Evolutionary conservation across 345 rosid species (phyloP).

Genomic region (Salix suchowensis): DNA sequence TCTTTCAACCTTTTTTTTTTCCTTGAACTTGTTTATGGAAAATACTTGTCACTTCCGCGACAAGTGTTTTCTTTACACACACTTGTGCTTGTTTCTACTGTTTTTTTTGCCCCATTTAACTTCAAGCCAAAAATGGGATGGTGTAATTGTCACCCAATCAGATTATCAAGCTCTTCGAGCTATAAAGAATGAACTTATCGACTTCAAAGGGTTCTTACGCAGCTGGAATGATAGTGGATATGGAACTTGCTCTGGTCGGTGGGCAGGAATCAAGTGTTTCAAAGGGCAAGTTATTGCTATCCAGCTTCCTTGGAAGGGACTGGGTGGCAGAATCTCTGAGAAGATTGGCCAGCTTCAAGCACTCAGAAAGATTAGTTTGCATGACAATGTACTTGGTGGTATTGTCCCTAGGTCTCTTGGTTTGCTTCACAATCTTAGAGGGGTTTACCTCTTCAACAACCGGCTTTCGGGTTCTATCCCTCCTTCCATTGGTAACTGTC

Average conservation of each 20-base stretch:
- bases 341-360: constrained; percentile 73
- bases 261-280: constrained; percentile 92
- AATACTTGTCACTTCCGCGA: constrained; percentile 8
- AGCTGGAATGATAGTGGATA: constrained; percentile 69
- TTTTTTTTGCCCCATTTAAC: constrained; percentile 18
- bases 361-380: constrained; percentile 74
- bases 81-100: constrained; percentile 30
- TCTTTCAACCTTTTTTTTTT: background rate
- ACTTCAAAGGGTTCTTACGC: constrained; percentile 52
- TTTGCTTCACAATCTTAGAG: constrained; percentile 66
- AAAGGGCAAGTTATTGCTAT: constrained; percentile 72
- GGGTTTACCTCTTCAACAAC: constrained; percentile 86
- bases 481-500: constrained; percentile 23
- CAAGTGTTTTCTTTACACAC: constrained; percentile 16
- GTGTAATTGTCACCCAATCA: constrained; percentile 53
- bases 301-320: constrained; percentile 89
- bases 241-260: constrained; percentile 73
- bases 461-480: constrained; percentile 63
- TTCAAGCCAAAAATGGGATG: constrained; percentile 60
- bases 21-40: constrained; percentile 12
- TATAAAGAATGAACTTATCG: constrained; percentile 61
- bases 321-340: constrained; percentile 76
- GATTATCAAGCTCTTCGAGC: constrained; percentile 74
- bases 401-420: constrained; percentile 68
- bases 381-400: constrained; percentile 71